phyloP scores from a whole-genome alignment of 139 green algal genomes.

The Coelastrella sp. region DNA sequence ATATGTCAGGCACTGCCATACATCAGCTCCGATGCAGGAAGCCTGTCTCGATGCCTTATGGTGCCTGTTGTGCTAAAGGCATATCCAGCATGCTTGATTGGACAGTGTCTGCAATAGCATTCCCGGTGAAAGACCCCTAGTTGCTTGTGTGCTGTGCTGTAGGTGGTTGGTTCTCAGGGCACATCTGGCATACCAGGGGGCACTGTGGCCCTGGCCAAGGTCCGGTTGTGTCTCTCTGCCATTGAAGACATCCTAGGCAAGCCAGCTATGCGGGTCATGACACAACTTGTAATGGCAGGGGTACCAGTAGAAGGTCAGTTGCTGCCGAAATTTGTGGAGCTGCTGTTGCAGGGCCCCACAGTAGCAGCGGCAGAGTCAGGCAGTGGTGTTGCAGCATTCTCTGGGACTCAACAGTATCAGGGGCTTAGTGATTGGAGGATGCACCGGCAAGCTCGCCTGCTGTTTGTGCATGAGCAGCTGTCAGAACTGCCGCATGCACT shows the following conservation, averaged over 20 bases:
- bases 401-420: constrained; percentile 1
- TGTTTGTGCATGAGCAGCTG: constrained; percentile 33
- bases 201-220: constrained; percentile 29
- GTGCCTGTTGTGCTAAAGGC: too few relatives aligned
- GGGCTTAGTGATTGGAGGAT: constrained; percentile 41
- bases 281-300: constrained; percentile 54
- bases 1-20: too few relatives aligned
- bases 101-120: too few relatives aligned
- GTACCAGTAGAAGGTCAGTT: constrained; percentile 49
- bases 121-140: background rate
- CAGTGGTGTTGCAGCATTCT: too few relatives aligned
- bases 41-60: too few relatives aligned
- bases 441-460: constrained; percentile 26
- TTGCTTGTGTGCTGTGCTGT: background rate
- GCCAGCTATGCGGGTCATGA: constrained; percentile 50
- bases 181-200: constrained; percentile 18
- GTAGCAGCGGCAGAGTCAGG: constrained; percentile 1
- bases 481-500: constrained; percentile 22
- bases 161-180: constrained; percentile 10
- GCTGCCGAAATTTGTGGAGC: constrained; percentile 47
- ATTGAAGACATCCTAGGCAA: constrained; percentile 47
- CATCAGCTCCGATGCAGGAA: too few relatives aligned
- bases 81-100: too few relatives aligned
- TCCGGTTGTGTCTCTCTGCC: constrained; percentile 23
- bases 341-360: constrained; percentile 55